phyloP scores from a whole-genome alignment of 228 moss, liverwort and hornwort genomes.

The Sphagnum fallax region DNA sequence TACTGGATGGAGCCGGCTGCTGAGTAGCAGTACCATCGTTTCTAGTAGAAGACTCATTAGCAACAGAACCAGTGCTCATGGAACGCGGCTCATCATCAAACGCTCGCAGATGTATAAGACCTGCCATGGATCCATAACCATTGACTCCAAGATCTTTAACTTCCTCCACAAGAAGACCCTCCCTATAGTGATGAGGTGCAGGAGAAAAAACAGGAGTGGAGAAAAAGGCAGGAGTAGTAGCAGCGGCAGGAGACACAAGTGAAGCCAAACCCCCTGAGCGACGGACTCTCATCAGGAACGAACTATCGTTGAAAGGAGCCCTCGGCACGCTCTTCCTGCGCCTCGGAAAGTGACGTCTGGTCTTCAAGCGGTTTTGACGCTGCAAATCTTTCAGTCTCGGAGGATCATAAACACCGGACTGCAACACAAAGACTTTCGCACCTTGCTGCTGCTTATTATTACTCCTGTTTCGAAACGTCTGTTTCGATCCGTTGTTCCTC shows the following conservation, averaged over 20 bases:
- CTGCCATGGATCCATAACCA: constrained; percentile 58
- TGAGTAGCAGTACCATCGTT: constrained; percentile 17
- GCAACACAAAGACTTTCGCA: constrained; percentile 14
- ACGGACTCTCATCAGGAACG: constrained; percentile 86
- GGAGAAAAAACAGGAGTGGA: constrained; percentile 54
- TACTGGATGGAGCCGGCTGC: constrained; percentile 20
- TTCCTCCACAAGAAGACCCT: constrained; percentile 36
- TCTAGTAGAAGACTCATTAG: constrained; percentile 10
- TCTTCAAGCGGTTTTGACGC: constrained; percentile 74
- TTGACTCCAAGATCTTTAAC: constrained; percentile 50
- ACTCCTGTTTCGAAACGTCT: no score
- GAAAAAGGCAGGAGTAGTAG: constrained; percentile 45
- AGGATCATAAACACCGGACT: constrained; percentile 43
- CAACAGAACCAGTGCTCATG: neutral
- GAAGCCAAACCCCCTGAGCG: constrained; percentile 70
- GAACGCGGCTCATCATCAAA: constrained; percentile 9
- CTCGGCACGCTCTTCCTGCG: constrained; percentile 50
- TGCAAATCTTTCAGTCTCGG: constrained; percentile 75
- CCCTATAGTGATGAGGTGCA: constrained; percentile 69
- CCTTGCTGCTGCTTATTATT: no score
- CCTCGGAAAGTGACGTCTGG: constrained; percentile 70
- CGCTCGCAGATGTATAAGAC: constrained; percentile 33
- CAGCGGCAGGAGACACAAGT: constrained; percentile 38
- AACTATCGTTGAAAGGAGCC: constrained; percentile 84
- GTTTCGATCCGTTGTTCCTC: neutral